Conservation (phyloP, 2,329 filamentous ascomycete genomes). For the Amesomyces nigricolor region DNA sequence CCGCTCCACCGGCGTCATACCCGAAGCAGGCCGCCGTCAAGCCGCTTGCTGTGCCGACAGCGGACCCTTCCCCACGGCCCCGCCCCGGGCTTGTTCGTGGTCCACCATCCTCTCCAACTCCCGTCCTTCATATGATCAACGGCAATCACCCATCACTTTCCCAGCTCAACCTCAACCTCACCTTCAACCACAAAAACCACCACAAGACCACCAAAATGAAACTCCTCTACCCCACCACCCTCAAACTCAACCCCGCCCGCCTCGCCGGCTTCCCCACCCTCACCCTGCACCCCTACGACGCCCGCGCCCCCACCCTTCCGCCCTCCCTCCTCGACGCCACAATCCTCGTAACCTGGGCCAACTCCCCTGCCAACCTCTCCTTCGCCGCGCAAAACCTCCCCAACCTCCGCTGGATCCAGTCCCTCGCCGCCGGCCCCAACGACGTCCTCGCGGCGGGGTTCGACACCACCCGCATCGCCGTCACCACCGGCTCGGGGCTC, state of each 20-base stretch:
- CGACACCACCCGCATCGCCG: conserved; percentile 41
- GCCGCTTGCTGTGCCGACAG: not conserved
- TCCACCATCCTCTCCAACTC: not conserved
- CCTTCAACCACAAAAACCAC: not conserved
- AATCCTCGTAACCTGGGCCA: conserved; percentile 57
- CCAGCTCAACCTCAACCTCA: not conserved
- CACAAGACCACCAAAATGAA: conserved; percentile 43
- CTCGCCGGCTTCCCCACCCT: conserved; percentile 53
- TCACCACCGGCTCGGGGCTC: conserved; percentile 58
- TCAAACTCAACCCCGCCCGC: conserved; percentile 48
- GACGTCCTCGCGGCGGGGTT: conserved; percentile 59
- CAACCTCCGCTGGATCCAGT: conserved; percentile 53
- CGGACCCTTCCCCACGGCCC: conserved; percentile 5
- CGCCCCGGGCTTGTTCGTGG: not conserved
- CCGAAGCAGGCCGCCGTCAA: not conserved
- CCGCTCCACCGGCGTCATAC: not conserved
- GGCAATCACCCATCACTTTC: not conserved
- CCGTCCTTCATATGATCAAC: not conserved
- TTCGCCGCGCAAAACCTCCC: conserved; percentile 52
- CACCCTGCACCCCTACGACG: conserved; percentile 54
- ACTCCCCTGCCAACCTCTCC: conserved; percentile 51
- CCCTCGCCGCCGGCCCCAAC: conserved; percentile 60
- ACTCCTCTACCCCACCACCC: conserved; percentile 61
- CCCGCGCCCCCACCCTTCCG: conserved; percentile 46
- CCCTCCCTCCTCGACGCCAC: conserved; percentile 54